Percentiles rank a stretch among this genome's conserved stretches.
Conservation (phyloP, 2,329 filamentous ascomycete species). For the Aquanectria penicillioides region DNA sequence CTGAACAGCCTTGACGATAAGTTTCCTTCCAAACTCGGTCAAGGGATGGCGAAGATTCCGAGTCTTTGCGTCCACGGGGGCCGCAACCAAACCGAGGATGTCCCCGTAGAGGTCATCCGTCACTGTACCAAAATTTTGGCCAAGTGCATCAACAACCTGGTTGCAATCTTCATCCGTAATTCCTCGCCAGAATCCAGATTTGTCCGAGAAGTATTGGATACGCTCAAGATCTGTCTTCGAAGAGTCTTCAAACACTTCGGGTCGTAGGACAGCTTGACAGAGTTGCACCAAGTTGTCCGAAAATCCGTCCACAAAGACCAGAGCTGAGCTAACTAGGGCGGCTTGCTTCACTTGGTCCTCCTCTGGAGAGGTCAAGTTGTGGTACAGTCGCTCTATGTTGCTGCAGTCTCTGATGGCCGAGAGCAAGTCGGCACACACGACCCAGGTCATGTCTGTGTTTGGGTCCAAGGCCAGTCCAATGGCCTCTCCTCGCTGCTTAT, state of each 20-base stretch:
- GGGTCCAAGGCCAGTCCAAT: conserved; percentile 81
- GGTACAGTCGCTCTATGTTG: conserved; percentile 76
- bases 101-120: conserved; percentile 64
- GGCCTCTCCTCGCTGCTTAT: conserved; percentile 85
- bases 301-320: conserved; percentile 76
- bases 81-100: conserved; percentile 58
- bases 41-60: conserved; percentile 63
- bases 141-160: conserved; percentile 74
- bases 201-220: conserved; percentile 81
- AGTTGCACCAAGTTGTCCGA: conserved; percentile 75
- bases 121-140: conserved; percentile 70
- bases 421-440: conserved; percentile 83
- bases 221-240: conserved; percentile 76
- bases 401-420: conserved; percentile 84
- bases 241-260: conserved; percentile 79
- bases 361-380: conserved; percentile 70
- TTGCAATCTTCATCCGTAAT: conserved; percentile 85
- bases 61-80: conserved; percentile 56
- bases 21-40: conserved; percentile 79
- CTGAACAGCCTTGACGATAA: conserved; percentile 80
- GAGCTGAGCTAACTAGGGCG: conserved; percentile 74
- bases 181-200: conserved; percentile 79
- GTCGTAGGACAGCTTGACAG: conserved; percentile 73
- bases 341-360: conserved; percentile 65
- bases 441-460: conserved; percentile 79